These are phyloP conservation scores for Fusarium chlamydosporum DNA, from an alignment of 2,329 filamentous ascomycete species.

Conservation along the genomic window DNA sequence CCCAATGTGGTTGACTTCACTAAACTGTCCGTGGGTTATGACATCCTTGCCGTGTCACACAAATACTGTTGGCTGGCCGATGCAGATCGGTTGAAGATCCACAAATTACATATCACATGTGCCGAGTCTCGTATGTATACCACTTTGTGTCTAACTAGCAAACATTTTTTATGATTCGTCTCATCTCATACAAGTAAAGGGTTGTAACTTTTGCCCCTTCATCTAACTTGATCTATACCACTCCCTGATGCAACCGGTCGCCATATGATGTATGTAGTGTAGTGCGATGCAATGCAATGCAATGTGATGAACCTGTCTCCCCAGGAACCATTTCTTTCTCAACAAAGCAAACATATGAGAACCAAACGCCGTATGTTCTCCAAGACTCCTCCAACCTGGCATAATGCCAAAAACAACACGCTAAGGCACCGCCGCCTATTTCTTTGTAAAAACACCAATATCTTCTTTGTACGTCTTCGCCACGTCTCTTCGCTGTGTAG, in stretches of 20 bases:
- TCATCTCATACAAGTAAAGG: slow-evolving; percentile 31
- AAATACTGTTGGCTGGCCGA: slow-evolving; percentile 17
- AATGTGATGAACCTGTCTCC: slow-evolving; percentile 23
- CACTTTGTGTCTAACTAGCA: neutral
- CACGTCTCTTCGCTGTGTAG: slow-evolving; percentile 27
- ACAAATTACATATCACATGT: slow-evolving; percentile 35
- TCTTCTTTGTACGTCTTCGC: slow-evolving; percentile 14
- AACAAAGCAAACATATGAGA: slow-evolving; percentile 29
- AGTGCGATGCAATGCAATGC: slow-evolving; percentile 7
- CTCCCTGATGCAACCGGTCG: slow-evolving; percentile 37
- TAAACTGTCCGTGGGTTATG: slow-evolving; percentile 6
- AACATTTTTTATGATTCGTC: slow-evolving; percentile 18
- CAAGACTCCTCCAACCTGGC: slow-evolving; percentile 38
- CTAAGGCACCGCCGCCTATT: slow-evolving; percentile 12
- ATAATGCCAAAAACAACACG: slow-evolving; percentile 29
- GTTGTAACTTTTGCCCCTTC: slow-evolving; percentile 22
- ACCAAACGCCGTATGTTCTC: slow-evolving; percentile 46
- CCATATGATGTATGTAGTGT: slow-evolving; percentile 8
- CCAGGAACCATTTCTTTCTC: slow-evolving; percentile 11
- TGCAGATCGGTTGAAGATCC: slow-evolving; percentile 20
- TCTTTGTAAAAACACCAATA: slow-evolving; percentile 23
- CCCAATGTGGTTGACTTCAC: slow-evolving; percentile 35
- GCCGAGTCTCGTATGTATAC: slow-evolving; percentile 20
- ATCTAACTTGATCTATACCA: slow-evolving; percentile 40
- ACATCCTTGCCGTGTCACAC: slow-evolving; percentile 2